phyloP scores from a whole-genome alignment of 495 filamentous ascomycete genomes.

The Aspergillus haitiensis region DNA sequence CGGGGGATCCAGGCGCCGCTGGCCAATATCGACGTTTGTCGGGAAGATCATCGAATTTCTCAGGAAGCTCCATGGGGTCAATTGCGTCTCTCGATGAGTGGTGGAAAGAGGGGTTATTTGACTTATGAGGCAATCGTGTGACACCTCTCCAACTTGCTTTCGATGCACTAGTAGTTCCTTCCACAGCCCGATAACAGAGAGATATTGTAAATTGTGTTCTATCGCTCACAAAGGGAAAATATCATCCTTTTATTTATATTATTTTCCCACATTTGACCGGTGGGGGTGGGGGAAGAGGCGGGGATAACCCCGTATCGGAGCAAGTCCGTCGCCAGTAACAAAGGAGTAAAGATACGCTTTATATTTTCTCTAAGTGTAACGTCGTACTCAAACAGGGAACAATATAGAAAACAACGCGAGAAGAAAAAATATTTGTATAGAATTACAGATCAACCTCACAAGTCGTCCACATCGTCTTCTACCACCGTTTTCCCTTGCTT shows the following conservation, averaged over 20 bases:
- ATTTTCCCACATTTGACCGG: too few relatives aligned
- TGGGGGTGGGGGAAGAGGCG: background rate
- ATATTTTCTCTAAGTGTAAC: slow-evolving; percentile 2
- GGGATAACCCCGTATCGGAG: slow-evolving; percentile 15
- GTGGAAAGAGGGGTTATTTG: background rate
- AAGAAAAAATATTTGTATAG: slow-evolving; percentile 23
- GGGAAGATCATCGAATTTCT: slow-evolving; percentile 49
- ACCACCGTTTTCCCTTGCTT: slow-evolving; percentile 32
- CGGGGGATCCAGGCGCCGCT: slow-evolving; percentile 40
- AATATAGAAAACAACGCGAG: slow-evolving; percentile 17
- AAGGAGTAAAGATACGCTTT: background rate
- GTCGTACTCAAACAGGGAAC: slow-evolving; percentile 18
- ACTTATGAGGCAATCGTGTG: too few relatives aligned
- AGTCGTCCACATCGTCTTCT: slow-evolving; percentile 40
- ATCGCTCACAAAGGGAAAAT: too few relatives aligned
- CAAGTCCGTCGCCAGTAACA: slow-evolving; percentile 20
- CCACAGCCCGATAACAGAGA: too few relatives aligned
- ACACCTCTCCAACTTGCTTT: too few relatives aligned
- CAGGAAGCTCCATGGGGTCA: slow-evolving; percentile 32
- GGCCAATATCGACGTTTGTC: slow-evolving; percentile 53
- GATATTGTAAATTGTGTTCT: too few relatives aligned
- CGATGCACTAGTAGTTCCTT: too few relatives aligned
- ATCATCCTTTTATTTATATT: too few relatives aligned
- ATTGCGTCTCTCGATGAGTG: slow-evolving; percentile 19
- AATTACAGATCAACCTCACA: slow-evolving; percentile 33